Percentiles rank a stretch among this genome's conserved stretches.
Evolutionary conservation across 2,329 filamentous ascomycete genomes (phyloP).

Genomic region (Aspergillus carbonarius): DNA sequence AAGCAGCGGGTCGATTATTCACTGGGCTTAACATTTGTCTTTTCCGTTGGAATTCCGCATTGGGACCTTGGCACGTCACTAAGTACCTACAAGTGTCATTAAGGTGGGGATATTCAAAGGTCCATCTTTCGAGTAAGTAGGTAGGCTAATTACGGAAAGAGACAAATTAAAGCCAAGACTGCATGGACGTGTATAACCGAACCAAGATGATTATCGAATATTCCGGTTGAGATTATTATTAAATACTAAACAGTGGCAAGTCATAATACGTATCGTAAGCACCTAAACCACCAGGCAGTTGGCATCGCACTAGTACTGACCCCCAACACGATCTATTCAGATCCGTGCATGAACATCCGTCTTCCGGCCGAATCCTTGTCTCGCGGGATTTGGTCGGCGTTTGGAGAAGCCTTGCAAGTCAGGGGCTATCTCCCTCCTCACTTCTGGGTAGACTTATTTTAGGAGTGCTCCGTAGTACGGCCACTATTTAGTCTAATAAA

Average conservation of each 20-base stretch:
- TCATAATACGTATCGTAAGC: too few relatives aligned
- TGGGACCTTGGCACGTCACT: background rate
- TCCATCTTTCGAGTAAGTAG: too few relatives aligned
- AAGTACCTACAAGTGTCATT: background rate
- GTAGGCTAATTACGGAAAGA: too few relatives aligned
- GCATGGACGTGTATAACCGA: too few relatives aligned
- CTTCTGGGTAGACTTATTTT: background rate
- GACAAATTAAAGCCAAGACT: too few relatives aligned
- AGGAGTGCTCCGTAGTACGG: too few relatives aligned
- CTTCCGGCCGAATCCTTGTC: background rate
- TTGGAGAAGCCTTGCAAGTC: background rate
- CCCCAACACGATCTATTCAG: background rate
- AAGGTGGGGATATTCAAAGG: background rate
- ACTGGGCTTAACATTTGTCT: background rate
- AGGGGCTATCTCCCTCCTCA: background rate
- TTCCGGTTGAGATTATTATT: too few relatives aligned
- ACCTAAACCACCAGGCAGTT: too few relatives aligned
- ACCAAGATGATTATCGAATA: too few relatives aligned
- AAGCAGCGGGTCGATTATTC: background rate
- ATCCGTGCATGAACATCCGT: background rate
- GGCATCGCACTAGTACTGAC: background rate
- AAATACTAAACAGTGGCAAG: too few relatives aligned
- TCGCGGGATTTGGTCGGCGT: background rate
- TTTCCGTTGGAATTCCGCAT: background rate
- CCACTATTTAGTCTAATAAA: too few relatives aligned